Evolutionary conservation across 306 rosid genomes (phyloP), one percentile per base, ranked within the genome.

Genomic region (Vachellia pachyceras): DNA sequence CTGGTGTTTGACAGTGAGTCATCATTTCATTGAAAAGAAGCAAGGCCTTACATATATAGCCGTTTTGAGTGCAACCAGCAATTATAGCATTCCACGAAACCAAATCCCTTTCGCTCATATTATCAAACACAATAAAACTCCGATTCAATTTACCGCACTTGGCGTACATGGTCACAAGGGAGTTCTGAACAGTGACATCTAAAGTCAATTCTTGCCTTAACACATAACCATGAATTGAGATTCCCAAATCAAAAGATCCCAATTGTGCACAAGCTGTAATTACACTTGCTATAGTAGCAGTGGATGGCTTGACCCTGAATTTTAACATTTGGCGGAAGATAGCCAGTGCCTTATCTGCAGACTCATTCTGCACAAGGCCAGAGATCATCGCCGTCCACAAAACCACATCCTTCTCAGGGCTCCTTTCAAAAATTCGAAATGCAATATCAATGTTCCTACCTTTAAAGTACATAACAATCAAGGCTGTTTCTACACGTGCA

Each of bases 381-480:
- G 97, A 91, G 78, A 91, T 93, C 96, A 93, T 85, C 5, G 96
- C 94, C 10, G 97, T 93, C 94, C 97, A 93, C 78, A 82, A 76
- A 70, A 93, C 87, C 17, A 88, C 88, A 82, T 93, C 97, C 78
- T 80, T 88, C 13, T 85, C 74, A 8, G 40, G 76, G 54, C 74
- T 84, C 75, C 77, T 63, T 60, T 87, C 81, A 55, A 93, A 93
- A 40, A 93, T 83, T 78, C 37, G 82, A 84, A 88, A 86, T 7
- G 97, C 96, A 68, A 14, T 57, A 52, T 84, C 84, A 63, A 86
- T 79, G 35, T 79, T 88, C 79, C 86, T 70, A 67, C 87, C 79
- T 77, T 93, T 93, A 69, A 91, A 84, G 78, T 89, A 87, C 91
- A 87, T 88, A 15, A 87, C 89, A 58, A 89, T 76, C 55, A 89